Evolutionary conservation across 129 eudicot species (phyloP), one percentile per base, ranked within the genome.

Genomic region (Pulicaria dysenterica): DNA sequence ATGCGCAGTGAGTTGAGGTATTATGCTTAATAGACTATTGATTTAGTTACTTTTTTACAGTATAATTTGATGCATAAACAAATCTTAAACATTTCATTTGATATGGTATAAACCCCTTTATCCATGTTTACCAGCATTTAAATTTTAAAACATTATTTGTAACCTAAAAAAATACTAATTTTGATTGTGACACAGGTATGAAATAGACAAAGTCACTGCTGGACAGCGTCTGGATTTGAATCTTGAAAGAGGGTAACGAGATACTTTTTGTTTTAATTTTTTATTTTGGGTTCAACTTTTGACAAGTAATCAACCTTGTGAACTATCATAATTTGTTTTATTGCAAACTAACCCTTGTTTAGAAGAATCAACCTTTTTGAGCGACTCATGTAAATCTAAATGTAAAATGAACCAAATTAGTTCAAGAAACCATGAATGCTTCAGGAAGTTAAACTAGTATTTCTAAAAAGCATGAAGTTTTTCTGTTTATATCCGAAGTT

Each of bases 191-290:
- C 78, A 62, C 84, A 94, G 98, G 85, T 83, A 90, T 46, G 98
- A 90, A 76, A 84, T 94, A 13, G 96, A 94, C 80, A 94, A 88
- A 77, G 98, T 94, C 76, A 90, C 97, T 37, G 97, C 98, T 45
- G 98, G 97, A 75, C 98, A 85, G 80, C 91, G 91, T 38, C 82
- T 94, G 86, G 98, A 94, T 84, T 85, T 94, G 80, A 94, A 90
- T 86, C 97, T 94, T 58, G 98, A 94, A 74, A 80, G 89, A 65
- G 98, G 98, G 98, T 90, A 87, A 64, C 60, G 45, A 50, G 37
- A 61, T 5, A 1, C 4, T 49, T 55, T 0, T 10, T 45, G 48
- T 51, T 4, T 5, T 62, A 39, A 17, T 54, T 49, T 12, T 15
- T 7, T 17, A 37, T 7, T 24, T 24, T 24, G 31, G 31, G 31